Evolutionary conservation across 1,284 basidiomycete species (phyloP), one percentile per base, ranked within the genome.

Genomic region (Rhizoctonia solani): DNA sequence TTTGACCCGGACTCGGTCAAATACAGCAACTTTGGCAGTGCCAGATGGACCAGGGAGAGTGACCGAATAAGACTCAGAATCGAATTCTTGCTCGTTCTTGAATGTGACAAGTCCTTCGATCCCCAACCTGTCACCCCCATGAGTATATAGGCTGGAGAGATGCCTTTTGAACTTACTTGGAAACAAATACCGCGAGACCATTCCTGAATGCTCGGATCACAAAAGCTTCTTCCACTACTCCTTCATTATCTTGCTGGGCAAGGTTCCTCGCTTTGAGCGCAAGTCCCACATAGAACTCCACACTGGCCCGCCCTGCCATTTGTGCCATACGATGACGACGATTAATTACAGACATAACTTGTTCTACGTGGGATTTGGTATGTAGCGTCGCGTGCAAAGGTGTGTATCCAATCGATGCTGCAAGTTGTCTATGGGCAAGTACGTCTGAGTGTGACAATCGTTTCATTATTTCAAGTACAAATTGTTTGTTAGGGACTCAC

Each of bases 281-380:
- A 13, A 99, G 80, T 0, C 95, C 95, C 50, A 99, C 95, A 74
- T 97, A 98, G 74, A 98, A 99, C 79, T 99, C 95, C 32, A 98
- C 91, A 73, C 92, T 95, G 0, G 97, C 96, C 9, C 97, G 83
- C 1, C 94, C 87, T 0, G 97, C 97, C 88, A 96, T 96, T 76
- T 99, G 97, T 0, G 95, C 97, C 82, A 96, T 90, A 41, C 95
- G 85, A 77, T 99, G 96, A 9, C 96, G 84, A 68, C 90, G 86
- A 75, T 99, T 99, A 63, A 99, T 90, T 14, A 92, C 87, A 59
- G 88, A 88, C 70, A 99, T 81, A 5, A 93, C 84, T 32, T 89
- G 86, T 75, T 98, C 97, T 1, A 99, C 93, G 74, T 94, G 88
- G 16, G 86, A 77, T 76, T 96, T 95, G 4, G 92, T 93, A 74